Evolutionary conservation across 225 moss, liverwort and hornwort genomes (phyloP).

Genomic region (Rhytidiadelphus loreus): DNA sequence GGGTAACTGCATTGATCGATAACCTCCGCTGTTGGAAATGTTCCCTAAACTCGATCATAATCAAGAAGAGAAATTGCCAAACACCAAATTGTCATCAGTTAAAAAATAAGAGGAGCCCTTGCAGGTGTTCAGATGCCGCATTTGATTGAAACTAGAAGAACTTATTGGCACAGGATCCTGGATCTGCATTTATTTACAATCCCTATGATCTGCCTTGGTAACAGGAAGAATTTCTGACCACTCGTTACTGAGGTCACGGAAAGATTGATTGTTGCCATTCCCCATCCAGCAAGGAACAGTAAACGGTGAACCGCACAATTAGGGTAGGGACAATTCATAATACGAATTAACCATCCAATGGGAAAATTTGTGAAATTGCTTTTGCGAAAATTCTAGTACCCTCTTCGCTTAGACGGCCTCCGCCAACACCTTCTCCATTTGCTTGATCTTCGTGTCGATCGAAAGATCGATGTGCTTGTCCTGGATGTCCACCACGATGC

Average conservation of each 20-base stretch:
- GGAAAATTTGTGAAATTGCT: background rate
- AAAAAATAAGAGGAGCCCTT: background rate
- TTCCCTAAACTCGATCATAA: background rate
- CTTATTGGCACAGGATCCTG: background rate
- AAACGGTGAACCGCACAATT: background rate
- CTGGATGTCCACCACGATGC: constrained; percentile 82
- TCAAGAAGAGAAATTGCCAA: background rate
- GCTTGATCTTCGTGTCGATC: constrained; percentile 85
- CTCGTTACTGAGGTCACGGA: background rate
- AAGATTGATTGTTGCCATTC: background rate
- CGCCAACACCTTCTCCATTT: constrained; percentile 87
- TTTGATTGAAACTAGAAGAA: background rate
- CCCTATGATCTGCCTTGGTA: background rate
- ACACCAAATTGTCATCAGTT: background rate
- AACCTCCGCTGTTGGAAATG: background rate
- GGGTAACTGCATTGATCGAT: background rate
- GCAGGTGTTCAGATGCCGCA: background rate
- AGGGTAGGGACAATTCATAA: background rate
- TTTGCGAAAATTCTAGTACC: background rate
- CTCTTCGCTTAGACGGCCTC: constrained; percentile 22
- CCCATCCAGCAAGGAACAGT: background rate
- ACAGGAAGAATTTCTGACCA: background rate
- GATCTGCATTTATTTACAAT: background rate
- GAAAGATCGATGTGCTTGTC: constrained; percentile 99
- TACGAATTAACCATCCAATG: background rate